phyloP scores from a whole-genome alignment of 2,329 filamentous ascomycete species.

The Claviceps africana region DNA sequence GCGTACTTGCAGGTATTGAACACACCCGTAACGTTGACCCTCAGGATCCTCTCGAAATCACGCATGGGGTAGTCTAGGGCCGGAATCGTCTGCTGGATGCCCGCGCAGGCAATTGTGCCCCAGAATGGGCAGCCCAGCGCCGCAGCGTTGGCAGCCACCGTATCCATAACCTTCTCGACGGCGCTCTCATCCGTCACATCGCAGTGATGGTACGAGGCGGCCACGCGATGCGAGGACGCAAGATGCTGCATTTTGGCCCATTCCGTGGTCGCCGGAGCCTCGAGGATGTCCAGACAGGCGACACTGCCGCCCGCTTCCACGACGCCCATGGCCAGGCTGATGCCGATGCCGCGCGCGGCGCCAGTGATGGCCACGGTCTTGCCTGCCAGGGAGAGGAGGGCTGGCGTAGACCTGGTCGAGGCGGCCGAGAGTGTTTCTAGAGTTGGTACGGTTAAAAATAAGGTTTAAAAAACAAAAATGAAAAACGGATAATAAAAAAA shows the following conservation, averaged over 20 bases:
- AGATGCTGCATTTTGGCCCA: constrained; percentile 29
- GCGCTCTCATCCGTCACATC: constrained; percentile 32
- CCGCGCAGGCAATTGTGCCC: constrained; percentile 31
- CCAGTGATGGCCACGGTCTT: constrained; percentile 35
- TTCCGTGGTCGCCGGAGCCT: constrained; percentile 21
- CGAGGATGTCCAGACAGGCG: constrained; percentile 32
- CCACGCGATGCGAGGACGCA: constrained; percentile 19
- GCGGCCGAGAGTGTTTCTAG: neutral
- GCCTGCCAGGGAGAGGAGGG: constrained; percentile 30
- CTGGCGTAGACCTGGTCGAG: constrained; percentile 9
- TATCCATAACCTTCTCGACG: constrained; percentile 21
- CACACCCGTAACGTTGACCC: constrained; percentile 74
- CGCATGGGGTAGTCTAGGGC: constrained; percentile 66
- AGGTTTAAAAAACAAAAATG: neutral
- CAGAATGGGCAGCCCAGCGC: constrained; percentile 18
- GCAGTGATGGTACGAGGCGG: constrained; percentile 27
- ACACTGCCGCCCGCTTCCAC: constrained; percentile 35
- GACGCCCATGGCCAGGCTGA: constrained; percentile 33
- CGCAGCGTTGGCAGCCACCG: constrained; percentile 22
- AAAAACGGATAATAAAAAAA: too few relatives aligned
- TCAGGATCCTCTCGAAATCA: constrained; percentile 65
- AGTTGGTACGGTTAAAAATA: neutral
- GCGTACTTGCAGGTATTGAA: constrained; percentile 81
- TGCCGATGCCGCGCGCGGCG: constrained; percentile 35
- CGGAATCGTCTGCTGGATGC: constrained; percentile 32